Base-by-base conservation (phyloP, 495 filamentous ascomycete species). In the Recurvomyces mirabilis region DNA sequence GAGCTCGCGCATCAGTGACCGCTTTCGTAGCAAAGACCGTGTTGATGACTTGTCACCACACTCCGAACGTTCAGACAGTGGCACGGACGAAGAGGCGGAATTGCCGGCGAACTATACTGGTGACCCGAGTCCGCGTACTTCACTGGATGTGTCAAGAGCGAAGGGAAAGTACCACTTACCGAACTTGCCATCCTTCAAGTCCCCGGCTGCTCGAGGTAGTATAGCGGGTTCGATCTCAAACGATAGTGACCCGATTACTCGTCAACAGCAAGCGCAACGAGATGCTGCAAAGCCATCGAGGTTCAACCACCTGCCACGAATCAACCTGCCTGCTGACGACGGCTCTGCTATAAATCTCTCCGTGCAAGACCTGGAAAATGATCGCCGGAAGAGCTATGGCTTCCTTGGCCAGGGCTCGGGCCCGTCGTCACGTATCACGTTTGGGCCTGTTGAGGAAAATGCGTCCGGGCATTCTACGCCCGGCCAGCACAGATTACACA, bases 251-350 rank as follows among this genome's bases (percentile, higher is more conserved):
- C 66, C 50, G 32, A 66, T 69, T 25, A 43, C 52, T 13, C 57
- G 57, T 4, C 67, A 70, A 47, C 59, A 66, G 39, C 38, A 46
- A 10, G 60, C 45, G 6, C 56, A 55, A 33, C 56, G 49, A 34
- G 60, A 55, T 37, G 38, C 36, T 37, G 56, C 52, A 26, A 51
- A 56, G 20, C 53, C 57, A 7, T 18, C 46, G 10, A 51, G 59
- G 3, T 62, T 64, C 42, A 69, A 78, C 21, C 60, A 66, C 5
- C 67, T 82, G 11, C 79, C 80, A 4, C 66, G 67, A 34, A 77
- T 82, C 46, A 74, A 83, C 43, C 57, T 83, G 26, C 72, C 52
- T 58, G 59, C 49, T 56, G 71, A 34, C 39, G 55, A 58, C 9
- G n/a, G n/a, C n/a, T n/a, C n/a, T n/a, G n/a, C n/a, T n/a, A n/a